Evolutionary conservation across 768 basidiomycete genomes (phyloP).

Genomic region (Suillus fuscotomentosus): DNA sequence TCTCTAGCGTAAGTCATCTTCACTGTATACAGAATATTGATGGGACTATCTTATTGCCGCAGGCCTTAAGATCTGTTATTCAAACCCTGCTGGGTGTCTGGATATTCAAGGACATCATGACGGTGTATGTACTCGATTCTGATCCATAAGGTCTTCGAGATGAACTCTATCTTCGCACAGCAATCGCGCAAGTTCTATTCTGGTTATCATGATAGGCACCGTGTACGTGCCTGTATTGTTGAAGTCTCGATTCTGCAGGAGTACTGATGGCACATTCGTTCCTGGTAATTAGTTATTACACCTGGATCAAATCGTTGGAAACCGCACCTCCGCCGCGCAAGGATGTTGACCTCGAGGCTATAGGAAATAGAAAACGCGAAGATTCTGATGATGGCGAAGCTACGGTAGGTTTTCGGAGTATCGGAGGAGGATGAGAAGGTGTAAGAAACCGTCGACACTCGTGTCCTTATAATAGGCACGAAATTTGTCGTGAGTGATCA

Average conservation of each 20-base stretch:
- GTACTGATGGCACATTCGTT: conserved; percentile 24
- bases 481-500: not conserved
- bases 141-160: conserved; percentile 1
- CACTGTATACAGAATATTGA: conserved; percentile 6
- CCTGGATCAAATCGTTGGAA: conserved; percentile 43
- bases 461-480: not conserved
- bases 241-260: not conserved
- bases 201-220: conserved; percentile 66
- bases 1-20: conserved; percentile 60
- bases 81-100: conserved; percentile 80
- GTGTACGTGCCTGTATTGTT: conserved; percentile 42
- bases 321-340: conserved; percentile 23
- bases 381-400: conserved; percentile 14
- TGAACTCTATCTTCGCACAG: conserved; percentile 32
- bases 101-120: conserved; percentile 74
- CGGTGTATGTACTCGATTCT: conserved; percentile 47
- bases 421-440: conserved; percentile 26
- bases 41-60: conserved; percentile 9
- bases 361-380: conserved; percentile 21
- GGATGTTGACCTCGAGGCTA: conserved; percentile 40
- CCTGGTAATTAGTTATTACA: conserved; percentile 47
- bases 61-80: conserved; percentile 81
- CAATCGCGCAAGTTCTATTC: conserved; percentile 62
- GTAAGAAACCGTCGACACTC: not conserved
- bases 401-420: conserved; percentile 24